Conservation (phyloP, 2,329 filamentous ascomycete species). For the Fusarium sp. region DNA sequence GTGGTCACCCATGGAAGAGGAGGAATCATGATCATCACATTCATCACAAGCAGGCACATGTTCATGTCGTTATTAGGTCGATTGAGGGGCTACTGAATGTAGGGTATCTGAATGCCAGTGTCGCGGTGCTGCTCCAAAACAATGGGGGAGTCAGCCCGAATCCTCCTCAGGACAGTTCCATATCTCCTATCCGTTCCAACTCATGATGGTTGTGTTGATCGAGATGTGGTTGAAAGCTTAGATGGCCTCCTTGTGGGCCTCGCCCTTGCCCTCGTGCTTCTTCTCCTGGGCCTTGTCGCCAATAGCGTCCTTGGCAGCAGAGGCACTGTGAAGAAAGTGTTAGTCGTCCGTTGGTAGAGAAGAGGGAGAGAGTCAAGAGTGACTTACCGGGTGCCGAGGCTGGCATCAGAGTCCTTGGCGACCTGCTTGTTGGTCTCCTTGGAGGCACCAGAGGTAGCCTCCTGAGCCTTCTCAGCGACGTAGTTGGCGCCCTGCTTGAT, state of each 20-base stretch:
- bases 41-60: neutral
- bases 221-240: slow-evolving; percentile 41
- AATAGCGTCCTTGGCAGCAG: slow-evolving; percentile 62
- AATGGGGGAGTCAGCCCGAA: slow-evolving; percentile 2
- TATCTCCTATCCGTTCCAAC: slow-evolving; percentile 7
- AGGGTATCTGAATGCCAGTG: slow-evolving; percentile 41
- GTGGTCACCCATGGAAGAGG: neutral
- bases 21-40: neutral
- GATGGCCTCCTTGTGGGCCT: slow-evolving; percentile 57
- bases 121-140: neutral
- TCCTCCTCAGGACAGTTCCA: slow-evolving; percentile 13
- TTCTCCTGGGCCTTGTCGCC: slow-evolving; percentile 60
- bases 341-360: neutral
- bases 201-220: slow-evolving; percentile 1
- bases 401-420: slow-evolving; percentile 71
- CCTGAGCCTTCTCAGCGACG: slow-evolving; percentile 72
- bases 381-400: slow-evolving; percentile 64
- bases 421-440: slow-evolving; percentile 79
- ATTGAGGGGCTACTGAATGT: slow-evolving; percentile 38
- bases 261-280: slow-evolving; percentile 55
- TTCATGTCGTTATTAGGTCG: slow-evolving; percentile 22
- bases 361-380: neutral
- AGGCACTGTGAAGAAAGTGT: slow-evolving; percentile 51
- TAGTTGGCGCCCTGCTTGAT: slow-evolving; percentile 74
- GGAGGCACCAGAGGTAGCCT: slow-evolving; percentile 65